These are phyloP conservation scores for Stygiomarasmius scandens DNA, from an alignment of 1,284 basidiomycete genomes.

Conservation along the genomic window DNA sequence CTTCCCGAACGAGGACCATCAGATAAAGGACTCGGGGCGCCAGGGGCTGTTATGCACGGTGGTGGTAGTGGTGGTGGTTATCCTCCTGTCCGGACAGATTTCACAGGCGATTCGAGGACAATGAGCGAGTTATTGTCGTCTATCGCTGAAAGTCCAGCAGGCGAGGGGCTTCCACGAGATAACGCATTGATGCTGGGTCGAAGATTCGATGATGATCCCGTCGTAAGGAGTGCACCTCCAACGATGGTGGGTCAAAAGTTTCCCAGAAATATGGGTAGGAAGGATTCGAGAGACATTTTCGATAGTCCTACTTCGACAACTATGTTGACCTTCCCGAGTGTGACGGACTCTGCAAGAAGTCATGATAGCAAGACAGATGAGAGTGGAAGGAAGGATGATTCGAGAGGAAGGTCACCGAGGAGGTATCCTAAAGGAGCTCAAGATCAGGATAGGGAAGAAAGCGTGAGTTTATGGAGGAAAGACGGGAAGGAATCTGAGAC, in stretches of 20 bases:
- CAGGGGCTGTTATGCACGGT: conserved; percentile 8
- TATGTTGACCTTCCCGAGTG: conserved; percentile 47
- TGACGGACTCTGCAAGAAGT: conserved; percentile 50
- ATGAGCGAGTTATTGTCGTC: neutral
- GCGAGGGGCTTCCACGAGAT: neutral
- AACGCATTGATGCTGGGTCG: neutral
- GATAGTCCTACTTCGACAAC: conserved; percentile 32
- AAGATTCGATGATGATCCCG: conserved; percentile 25
- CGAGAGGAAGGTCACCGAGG: conserved; percentile 27
- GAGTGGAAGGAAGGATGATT: conserved; percentile 3
- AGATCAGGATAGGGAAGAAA: conserved; percentile 44
- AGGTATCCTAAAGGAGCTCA: conserved; percentile 39
- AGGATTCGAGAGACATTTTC: conserved; percentile 41
- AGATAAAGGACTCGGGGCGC: neutral
- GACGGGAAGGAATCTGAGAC: conserved; percentile 5
- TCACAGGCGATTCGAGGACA: neutral
- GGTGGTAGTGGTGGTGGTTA: neutral
- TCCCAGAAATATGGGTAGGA: conserved; percentile 26
- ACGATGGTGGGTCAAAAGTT: conserved; percentile 28
- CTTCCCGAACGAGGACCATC: neutral
- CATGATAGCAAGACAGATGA: conserved; percentile 34
- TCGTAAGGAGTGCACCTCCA: conserved; percentile 46
- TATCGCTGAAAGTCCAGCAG: conserved; percentile 8
- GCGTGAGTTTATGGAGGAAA: conserved; percentile 37
- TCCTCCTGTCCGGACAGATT: neutral